phyloP scores from a whole-genome alignment of 148 eudicot genomes.

The Amaranthus palmeri region DNA sequence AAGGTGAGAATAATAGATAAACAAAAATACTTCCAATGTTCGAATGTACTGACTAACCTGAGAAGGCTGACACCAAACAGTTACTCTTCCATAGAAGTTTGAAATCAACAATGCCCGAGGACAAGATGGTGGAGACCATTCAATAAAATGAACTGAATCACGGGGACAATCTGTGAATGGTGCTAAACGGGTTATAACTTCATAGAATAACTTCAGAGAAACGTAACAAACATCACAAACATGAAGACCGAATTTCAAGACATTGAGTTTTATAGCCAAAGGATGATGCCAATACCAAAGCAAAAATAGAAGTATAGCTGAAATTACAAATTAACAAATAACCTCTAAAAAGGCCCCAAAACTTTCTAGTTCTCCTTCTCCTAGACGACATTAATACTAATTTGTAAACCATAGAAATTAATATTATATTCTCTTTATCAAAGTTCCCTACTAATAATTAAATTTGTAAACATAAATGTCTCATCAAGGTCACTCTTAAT shows the following conservation, averaged over 20 bases:
- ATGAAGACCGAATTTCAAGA: neutral
- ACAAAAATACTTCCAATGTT: neutral
- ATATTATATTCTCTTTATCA: too few relatives aligned
- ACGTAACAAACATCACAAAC: neutral
- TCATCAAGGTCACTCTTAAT: too few relatives aligned
- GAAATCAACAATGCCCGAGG: conserved; percentile 84
- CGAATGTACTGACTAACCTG: conserved; percentile 42
- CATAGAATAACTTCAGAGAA: neutral
- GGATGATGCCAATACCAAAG: neutral
- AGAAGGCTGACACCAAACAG: conserved; percentile 91
- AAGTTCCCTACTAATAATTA: too few relatives aligned
- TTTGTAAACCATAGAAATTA: neutral
- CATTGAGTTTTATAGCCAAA: neutral
- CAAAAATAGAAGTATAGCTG: neutral
- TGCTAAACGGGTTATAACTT: neutral
- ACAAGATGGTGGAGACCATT: conserved; percentile 97
- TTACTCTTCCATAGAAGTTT: conserved; percentile 89
- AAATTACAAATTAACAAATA: neutral
- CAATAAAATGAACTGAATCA: conserved; percentile 95
- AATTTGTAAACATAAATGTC: too few relatives aligned
- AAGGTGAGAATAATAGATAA: neutral
- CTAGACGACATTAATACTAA: too few relatives aligned
- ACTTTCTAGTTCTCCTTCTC: too few relatives aligned
- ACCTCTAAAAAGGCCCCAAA: too few relatives aligned
- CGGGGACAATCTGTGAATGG: conserved; percentile 77